Base-by-base conservation (phyloP, 1,139 yeast species). In the Nadsonia starkeyi-henricii region DNA sequence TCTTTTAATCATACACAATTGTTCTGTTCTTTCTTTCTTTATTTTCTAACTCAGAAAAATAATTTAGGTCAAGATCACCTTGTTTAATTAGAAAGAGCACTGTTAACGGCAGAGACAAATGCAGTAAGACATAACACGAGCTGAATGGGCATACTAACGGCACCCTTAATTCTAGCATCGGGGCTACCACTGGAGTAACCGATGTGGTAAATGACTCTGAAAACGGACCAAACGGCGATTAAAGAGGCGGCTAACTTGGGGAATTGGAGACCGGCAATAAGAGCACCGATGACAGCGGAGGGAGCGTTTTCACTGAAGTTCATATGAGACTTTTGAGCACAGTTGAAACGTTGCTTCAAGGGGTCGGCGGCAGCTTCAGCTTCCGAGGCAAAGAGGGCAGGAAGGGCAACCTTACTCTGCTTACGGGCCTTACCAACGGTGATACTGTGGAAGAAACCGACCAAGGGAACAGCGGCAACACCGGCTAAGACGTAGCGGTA, bases 131-230 rank as follows among this genome's bases (percentile, higher is more conserved):
- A 12, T 15, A 33, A 33, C 17, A 33, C 39, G 4, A 33, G 17
- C 17, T 33, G 39, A 15, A 15, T 15, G 17, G 17, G 9, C 9
- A 15, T 33, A 33, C 15, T 15, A 33, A n/a, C 17, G 39, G 17
- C 17, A 33, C 39, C 39, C 4, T 15, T 12, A 15, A 43, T 23
- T 45, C 54, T 48, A 37, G 45, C 45, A 39, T 45, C 48, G 45
- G 55, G 55, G 42, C 50, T 48, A 39, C 55, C 55, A 13, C 49
- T 45, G 17, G 53, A 47, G 47, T 53, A 53, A n/a, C 54, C 53
- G n/a, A 23, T 20, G 36, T 50, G 51, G 45, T 49, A 53, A 9
- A 53, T n/a, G 41, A 46, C 41, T 15, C 55, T 42, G n/a, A 51
- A 50, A 13, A 45, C 13, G 37, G 52, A 44, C 52, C 52, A 50